Conservation (phyloP, 805 yeast species). For the Sugiyamaella lignohabitans region DNA sequence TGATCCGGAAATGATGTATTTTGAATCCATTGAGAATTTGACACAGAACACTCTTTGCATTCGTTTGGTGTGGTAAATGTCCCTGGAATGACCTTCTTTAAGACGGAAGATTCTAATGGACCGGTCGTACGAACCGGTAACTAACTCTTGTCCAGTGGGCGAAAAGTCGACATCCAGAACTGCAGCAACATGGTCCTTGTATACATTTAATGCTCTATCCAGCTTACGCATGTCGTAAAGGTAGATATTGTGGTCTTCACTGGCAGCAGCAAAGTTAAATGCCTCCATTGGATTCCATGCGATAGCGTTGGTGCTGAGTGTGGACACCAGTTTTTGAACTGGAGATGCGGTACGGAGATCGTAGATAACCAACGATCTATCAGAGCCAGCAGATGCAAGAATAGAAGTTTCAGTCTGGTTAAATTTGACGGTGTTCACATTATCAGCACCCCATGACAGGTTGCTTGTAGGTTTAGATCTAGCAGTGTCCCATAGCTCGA, state of each 20-base stretch:
- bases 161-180: slow-evolving; percentile 92
- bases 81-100: slow-evolving; percentile 86
- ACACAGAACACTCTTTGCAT: slow-evolving; percentile 93
- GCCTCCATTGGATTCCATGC: slow-evolving; percentile 99
- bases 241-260: slow-evolving; percentile 92
- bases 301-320: slow-evolving; percentile 75
- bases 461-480: slow-evolving; percentile 72
- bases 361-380: slow-evolving; percentile 82
- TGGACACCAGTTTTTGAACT: slow-evolving; percentile 79
- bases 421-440: slow-evolving; percentile 72
- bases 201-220: slow-evolving; percentile 72
- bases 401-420: slow-evolving; percentile 86
- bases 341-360: slow-evolving; percentile 89
- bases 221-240: slow-evolving; percentile 95
- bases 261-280: slow-evolving; percentile 81
- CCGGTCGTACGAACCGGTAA: slow-evolving; percentile 91
- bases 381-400: slow-evolving; percentile 84
- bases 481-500: slow-evolving; percentile 87
- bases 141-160: slow-evolving; percentile 95
- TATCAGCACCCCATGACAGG: slow-evolving; percentile 96
- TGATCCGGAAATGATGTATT: slow-evolving; percentile 81
- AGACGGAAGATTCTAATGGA: slow-evolving; percentile 75
- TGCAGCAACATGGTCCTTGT: slow-evolving; percentile 93
- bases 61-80: slow-evolving; percentile 91
- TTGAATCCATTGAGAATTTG: slow-evolving; percentile 80